These are phyloP conservation scores for Rhynchospora pubera DNA, from an alignment of 176 grass and related monocot genomes.

Conservation along the genomic window DNA sequence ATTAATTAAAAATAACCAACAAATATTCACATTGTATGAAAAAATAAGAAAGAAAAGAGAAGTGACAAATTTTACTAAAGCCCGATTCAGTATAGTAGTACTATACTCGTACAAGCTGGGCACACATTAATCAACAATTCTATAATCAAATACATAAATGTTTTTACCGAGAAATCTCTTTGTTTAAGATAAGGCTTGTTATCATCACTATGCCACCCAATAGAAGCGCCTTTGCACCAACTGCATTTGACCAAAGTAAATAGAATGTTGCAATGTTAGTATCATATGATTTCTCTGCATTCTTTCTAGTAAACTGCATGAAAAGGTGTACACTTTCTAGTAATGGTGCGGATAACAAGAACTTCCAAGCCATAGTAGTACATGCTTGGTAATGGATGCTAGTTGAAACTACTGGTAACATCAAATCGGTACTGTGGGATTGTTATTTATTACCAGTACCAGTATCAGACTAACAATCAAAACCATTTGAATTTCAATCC, in stretches of 20 bases:
- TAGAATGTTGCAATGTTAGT: not conserved
- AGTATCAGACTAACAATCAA: not conserved
- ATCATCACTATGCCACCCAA: slow-evolving; percentile 90
- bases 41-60: too few relatives aligned
- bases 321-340: not conserved
- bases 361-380: not conserved
- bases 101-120: not conserved
- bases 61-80: not conserved
- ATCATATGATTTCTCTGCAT: not conserved
- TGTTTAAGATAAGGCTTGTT: slow-evolving; percentile 93
- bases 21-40: too few relatives aligned
- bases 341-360: not conserved
- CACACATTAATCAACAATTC: not conserved
- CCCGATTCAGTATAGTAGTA: not conserved
- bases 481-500: not conserved
- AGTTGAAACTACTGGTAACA: not conserved
- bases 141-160: not conserved
- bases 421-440: not conserved
- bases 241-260: slow-evolving; percentile 28
- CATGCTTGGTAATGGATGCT: not conserved
- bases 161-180: slow-evolving; percentile 68
- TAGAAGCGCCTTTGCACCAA: slow-evolving; percentile 87
- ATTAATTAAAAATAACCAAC: too few relatives aligned
- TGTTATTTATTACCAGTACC: not conserved
- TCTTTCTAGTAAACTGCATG: not conserved